Evolutionary conservation across 805 yeast species (phyloP).

Genomic region (Candida namnaoensis): DNA sequence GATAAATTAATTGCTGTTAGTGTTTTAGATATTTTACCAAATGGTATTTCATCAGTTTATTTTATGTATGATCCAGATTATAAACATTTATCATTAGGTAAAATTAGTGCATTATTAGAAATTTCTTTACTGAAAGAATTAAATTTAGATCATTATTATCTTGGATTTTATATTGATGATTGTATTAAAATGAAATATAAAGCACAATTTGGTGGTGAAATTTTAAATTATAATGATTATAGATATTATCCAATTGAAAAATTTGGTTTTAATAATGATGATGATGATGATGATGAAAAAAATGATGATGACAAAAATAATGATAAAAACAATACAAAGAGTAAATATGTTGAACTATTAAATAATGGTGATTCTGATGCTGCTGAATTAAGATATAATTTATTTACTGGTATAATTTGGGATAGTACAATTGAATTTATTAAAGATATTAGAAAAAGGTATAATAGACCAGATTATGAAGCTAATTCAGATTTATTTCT

Average conservation of each 20-base stretch:
- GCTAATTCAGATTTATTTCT: too few species aligned
- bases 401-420: too few species aligned
- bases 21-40: conserved; percentile 69
- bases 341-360: too few species aligned
- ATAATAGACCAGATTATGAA: too few species aligned
- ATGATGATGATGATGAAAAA: too few species aligned
- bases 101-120: conserved; percentile 68
- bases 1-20: conserved; percentile 63
- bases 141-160: conserved; percentile 45
- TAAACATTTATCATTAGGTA: conserved; percentile 64
- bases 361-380: too few species aligned
- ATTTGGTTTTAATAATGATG: not conserved
- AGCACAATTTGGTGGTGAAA: conserved; percentile 67
- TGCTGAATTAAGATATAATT: too few species aligned
- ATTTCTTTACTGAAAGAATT: conserved; percentile 41
- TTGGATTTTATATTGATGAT: conserved; percentile 76
- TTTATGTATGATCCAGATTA: conserved; percentile 84
- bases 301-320: not conserved
- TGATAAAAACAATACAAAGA: not conserved
- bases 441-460: too few species aligned
- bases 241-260: conserved; percentile 25
- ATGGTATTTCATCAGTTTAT: conserved; percentile 75
- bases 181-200: conserved; percentile 82
- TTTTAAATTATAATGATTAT: conserved; percentile 46
- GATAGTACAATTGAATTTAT: too few species aligned